Conservation (phyloP, 202 grass and related monocot genomes). For the Eragrostis tef region DNA sequence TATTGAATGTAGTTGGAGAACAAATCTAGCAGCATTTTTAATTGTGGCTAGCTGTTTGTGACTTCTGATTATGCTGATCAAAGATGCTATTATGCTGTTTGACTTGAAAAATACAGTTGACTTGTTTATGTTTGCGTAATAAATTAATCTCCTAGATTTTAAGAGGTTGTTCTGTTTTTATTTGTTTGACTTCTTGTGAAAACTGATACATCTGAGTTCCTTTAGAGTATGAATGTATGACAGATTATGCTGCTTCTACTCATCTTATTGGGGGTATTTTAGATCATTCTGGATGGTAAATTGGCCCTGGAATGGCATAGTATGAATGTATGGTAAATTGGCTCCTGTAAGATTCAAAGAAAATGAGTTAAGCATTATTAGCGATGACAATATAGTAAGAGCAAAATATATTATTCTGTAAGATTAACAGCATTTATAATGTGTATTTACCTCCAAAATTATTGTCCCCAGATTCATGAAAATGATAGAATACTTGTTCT, state of each 20-base stretch:
- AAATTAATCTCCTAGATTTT: slow-evolving; percentile 32
- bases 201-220: slow-evolving; percentile 30
- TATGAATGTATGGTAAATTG: background rate
- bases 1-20: slow-evolving; percentile 42
- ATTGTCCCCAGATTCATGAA: background rate
- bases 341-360: background rate
- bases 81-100: slow-evolving; percentile 39
- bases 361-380: slow-evolving; percentile 6
- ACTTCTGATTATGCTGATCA: slow-evolving; percentile 43
- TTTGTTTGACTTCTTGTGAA: slow-evolving; percentile 40
- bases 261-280: slow-evolving; percentile 19
- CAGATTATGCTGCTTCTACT: slow-evolving; percentile 17
- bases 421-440: background rate
- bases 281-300: background rate
- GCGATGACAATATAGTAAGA: slow-evolving; percentile 11
- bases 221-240: background rate
- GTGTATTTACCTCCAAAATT: background rate
- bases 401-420: slow-evolving; percentile 16
- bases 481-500: too few species aligned
- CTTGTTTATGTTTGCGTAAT: slow-evolving; percentile 27
- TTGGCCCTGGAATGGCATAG: slow-evolving; percentile 7
- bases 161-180: slow-evolving; percentile 16
- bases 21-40: slow-evolving; percentile 30
- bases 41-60: slow-evolving; percentile 32
- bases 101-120: slow-evolving; percentile 37